phyloP scores from a whole-genome alignment of 139 green algal species.

The Closterium sp. region DNA sequence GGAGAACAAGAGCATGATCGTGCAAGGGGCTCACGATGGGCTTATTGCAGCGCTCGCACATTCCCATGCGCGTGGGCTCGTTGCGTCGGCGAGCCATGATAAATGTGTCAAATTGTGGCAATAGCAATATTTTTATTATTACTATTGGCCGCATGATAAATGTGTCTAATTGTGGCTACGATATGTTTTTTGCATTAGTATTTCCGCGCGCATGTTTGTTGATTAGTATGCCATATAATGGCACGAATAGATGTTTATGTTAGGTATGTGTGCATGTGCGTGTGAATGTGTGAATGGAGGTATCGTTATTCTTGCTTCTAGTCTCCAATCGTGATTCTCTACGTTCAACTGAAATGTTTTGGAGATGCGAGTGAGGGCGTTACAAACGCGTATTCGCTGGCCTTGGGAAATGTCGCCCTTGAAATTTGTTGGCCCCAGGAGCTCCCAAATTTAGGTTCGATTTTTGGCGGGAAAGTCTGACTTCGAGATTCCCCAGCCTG shows the following conservation, averaged over 20 bases:
- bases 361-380: too few species aligned
- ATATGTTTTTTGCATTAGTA: too few species aligned
- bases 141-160: too few species aligned
- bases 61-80: constrained; percentile 33
- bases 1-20: constrained; percentile 54
- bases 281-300: too few species aligned
- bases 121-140: constrained; percentile 19
- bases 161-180: too few species aligned
- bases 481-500: background rate
- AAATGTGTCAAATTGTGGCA: constrained; percentile 54
- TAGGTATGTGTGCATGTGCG: too few species aligned
- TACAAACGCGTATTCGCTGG: background rate
- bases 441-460: background rate
- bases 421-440: background rate
- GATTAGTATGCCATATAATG: too few species aligned
- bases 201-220: too few species aligned
- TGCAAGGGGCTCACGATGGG: constrained; percentile 43
- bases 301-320: too few species aligned
- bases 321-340: too few species aligned
- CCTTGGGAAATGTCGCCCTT: background rate
- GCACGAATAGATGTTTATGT: too few species aligned
- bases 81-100: constrained; percentile 51
- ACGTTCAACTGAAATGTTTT: too few species aligned
- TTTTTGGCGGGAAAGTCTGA: background rate
- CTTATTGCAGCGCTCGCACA: constrained; percentile 45